Base-by-base conservation (phyloP, 2,329 filamentous ascomycete genomes). In the Microascus cirrosus region DNA sequence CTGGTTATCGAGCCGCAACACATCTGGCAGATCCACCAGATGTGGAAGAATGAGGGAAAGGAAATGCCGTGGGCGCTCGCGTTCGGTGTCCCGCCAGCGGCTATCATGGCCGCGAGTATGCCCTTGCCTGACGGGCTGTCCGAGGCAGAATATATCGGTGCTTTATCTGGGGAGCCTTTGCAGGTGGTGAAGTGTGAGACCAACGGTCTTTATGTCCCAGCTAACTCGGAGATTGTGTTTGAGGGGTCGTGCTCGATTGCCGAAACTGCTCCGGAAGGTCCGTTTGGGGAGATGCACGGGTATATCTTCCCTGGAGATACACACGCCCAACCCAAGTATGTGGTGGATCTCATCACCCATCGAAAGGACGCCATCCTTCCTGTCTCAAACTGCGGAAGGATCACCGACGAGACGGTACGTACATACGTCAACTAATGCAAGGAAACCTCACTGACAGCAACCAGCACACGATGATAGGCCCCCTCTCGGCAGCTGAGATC, bases 171-270 rank as follows among this genome's bases (percentile, higher is more conserved):
- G 2, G 59, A 64, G 0, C 66, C 77, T 0, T 58, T 80, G 6
- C 73, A 80, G 35, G 61, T 81, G 0, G 73, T 77, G 39, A 80
- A 79, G 61, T 80, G 77, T 58, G 77, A 80, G n/a, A 76, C 72
- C 0, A 81, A 76, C 58, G 68, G 73, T 25, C 63, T 81, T 0
- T 63, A 69, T 3, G 76, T 81, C 1, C 78, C 78, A 0, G 77
- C 78, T 0, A 77, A 72, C 58, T 63, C 68, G 0, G 78, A 81
- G 61, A 80, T 81, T 55, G 73, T 81, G 0, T 65, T 81, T 1
- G 77, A 81, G 58, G 78, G 78, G 2, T 73, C 70, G 0, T 60
- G 76, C 15, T 80, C 76, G 0, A 66, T 74, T 5, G 70, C 71
- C 0, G 73, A 79, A 52, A 74, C 62, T 0, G 73, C 60, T 0